A percentile compares a stretch with the other conserved stretches of the same genome.
Conservation (phyloP, 148 eudicot species). For the Fagopyrum esculentum region DNA sequence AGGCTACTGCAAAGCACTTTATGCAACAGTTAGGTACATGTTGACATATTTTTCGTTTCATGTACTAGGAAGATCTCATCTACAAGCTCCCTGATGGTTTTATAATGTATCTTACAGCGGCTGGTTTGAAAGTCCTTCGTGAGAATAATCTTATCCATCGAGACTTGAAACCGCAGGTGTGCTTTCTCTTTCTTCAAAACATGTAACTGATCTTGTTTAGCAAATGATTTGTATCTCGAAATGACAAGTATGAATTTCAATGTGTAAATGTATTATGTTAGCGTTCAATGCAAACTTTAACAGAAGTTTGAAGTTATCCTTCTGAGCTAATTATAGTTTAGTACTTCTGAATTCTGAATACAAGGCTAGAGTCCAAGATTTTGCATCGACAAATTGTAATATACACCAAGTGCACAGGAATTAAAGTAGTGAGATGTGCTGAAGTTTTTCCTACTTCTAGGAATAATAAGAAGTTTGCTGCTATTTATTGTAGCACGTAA, state of each 20-base stretch:
- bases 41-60: constrained; percentile 10
- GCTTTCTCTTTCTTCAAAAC: constrained; percentile 9
- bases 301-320: not conserved
- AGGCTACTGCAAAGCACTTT: constrained; percentile 78
- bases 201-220: not conserved
- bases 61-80: not conserved
- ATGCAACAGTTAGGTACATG: constrained; percentile 84
- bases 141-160: constrained; percentile 91
- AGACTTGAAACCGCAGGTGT: constrained; percentile 93
- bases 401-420: not conserved
- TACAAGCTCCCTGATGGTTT: constrained; percentile 11
- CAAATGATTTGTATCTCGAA: not conserved
- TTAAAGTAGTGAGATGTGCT: not conserved
- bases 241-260: not conserved
- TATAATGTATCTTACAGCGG: constrained; percentile 40
- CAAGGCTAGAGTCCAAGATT: not conserved
- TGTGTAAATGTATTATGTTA: not conserved
- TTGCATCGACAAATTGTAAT: not conserved
- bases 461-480: not conserved
- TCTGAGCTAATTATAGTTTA: not conserved
- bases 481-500: not conserved
- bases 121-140: constrained; percentile 80
- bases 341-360: not conserved
- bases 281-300: not conserved
- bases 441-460: not conserved